phyloP scores from a whole-genome alignment of 495 filamentous ascomycete genomes.

The Aspergillus bertholletiae region DNA sequence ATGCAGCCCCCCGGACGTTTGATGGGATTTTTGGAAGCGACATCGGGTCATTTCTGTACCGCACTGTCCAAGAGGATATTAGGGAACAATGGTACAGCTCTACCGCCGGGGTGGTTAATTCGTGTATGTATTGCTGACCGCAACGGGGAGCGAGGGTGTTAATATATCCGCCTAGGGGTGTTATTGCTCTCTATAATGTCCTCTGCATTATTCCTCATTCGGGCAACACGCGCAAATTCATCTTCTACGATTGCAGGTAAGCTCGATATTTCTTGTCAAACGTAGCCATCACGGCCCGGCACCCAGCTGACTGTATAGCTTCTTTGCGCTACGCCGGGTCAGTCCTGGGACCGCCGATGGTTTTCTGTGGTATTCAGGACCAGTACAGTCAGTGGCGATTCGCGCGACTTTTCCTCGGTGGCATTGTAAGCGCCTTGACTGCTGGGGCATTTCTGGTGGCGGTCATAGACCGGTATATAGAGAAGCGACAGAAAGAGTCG shows the following conservation, averaged over 20 bases:
- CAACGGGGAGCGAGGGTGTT: not conserved
- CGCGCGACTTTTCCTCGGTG: not conserved
- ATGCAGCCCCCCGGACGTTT: not conserved
- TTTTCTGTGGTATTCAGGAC: not conserved
- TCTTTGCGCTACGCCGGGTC: not conserved
- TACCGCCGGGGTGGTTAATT: not conserved
- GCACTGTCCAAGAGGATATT: not conserved
- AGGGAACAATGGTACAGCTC: not conserved
- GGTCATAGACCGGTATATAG: not conserved
- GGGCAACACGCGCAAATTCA: not conserved
- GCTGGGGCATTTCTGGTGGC: not conserved
- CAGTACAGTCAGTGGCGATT: not conserved
- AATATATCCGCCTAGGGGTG: not conserved
- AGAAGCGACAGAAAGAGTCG: not conserved
- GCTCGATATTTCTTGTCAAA: not conserved
- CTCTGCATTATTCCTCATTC: not conserved
- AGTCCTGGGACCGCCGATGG: not conserved
- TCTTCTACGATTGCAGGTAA: not conserved
- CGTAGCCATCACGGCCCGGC: too few species aligned
- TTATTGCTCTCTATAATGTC: not conserved
- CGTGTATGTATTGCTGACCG: not conserved
- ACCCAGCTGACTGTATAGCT: not conserved
- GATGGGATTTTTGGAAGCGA: not conserved
- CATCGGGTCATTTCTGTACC: not conserved
- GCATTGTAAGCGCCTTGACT: not conserved